These are phyloP conservation scores for Trichosanthes cucumerina DNA, from an alignment of 306 rosid genomes.

Conservation along the genomic window DNA sequence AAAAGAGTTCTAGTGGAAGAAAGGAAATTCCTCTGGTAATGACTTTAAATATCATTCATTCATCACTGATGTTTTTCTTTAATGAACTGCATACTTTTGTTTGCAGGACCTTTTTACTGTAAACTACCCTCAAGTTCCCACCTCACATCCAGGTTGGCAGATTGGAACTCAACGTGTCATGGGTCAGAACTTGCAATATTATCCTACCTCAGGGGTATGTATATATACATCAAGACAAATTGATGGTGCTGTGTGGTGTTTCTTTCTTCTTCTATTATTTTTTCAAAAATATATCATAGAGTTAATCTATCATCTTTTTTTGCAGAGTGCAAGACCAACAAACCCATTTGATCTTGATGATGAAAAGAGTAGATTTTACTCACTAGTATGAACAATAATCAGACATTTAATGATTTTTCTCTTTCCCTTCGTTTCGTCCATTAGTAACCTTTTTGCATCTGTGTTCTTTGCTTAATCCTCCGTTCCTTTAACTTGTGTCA, in stretches of 20 bases:
- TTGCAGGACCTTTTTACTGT: slow-evolving; percentile 67
- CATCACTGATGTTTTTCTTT: background rate
- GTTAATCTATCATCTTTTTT: slow-evolving; percentile 13
- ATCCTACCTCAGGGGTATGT: slow-evolving; percentile 49
- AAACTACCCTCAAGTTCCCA: slow-evolving; percentile 29
- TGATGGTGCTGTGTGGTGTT: background rate
- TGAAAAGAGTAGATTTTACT: slow-evolving; percentile 22
- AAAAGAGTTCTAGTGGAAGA: slow-evolving; percentile 36
- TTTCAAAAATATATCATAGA: background rate
- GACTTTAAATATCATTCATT: slow-evolving; percentile 8
- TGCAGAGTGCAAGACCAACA: slow-evolving; percentile 38
- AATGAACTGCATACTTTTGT: slow-evolving; percentile 11
- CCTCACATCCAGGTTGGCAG: slow-evolving; percentile 44
- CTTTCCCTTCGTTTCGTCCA: background rate
- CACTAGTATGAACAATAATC: slow-evolving; percentile 35
- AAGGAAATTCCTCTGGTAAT: slow-evolving; percentile 66
- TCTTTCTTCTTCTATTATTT: background rate
- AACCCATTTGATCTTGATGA: slow-evolving; percentile 61
- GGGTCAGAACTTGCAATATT: slow-evolving; percentile 53
- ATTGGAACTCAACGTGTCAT: slow-evolving; percentile 36
- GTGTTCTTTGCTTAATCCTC: background rate
- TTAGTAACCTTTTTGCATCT: background rate
- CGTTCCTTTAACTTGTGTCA: background rate
- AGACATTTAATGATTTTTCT: background rate
- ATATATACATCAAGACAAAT: background rate